A percentile compares a stretch with the other conserved stretches of the same genome.
These are phyloP conservation scores for Solanum ossicruentum DNA, from an alignment of 257 asterid species.

Conservation along the genomic window DNA sequence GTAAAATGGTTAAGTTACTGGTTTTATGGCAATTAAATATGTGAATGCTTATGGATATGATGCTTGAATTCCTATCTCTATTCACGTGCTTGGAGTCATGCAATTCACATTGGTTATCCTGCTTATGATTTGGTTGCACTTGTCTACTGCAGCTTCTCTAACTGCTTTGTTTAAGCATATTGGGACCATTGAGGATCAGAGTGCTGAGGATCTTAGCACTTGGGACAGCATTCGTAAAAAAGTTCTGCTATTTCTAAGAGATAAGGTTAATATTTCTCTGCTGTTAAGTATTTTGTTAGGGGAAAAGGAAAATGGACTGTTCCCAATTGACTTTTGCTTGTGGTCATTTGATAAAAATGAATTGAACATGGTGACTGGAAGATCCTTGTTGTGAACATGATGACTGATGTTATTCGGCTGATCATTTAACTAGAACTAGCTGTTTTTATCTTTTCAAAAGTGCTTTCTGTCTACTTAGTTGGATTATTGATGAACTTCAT, in stretches of 20 bases:
- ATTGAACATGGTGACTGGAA: not conserved
- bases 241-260: conserved; percentile 72
- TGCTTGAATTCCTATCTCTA: not conserved
- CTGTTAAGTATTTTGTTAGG: not conserved
- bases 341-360: not conserved
- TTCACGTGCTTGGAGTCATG: not conserved
- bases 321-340: not conserved
- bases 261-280: conserved; percentile 36
- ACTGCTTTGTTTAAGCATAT: conserved; percentile 82
- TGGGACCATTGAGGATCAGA: conserved; percentile 74
- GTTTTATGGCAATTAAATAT: not conserved
- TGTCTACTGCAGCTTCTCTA: conserved; percentile 63
- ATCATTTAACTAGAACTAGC: not conserved
- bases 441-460: not conserved
- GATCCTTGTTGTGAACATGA: not conserved
- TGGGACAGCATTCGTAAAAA: conserved; percentile 88
- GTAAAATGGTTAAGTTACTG: not conserved
- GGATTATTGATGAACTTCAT: not conserved
- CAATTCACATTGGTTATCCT: not conserved
- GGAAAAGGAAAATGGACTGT: not conserved
- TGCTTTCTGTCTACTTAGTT: not conserved
- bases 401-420: not conserved
- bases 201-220: conserved; percentile 56
- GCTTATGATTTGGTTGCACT: not conserved
- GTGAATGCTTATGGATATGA: not conserved